Evolutionary conservation across 441 rosid species (phyloP).

Genomic region (Macaranga tanarius): DNA sequence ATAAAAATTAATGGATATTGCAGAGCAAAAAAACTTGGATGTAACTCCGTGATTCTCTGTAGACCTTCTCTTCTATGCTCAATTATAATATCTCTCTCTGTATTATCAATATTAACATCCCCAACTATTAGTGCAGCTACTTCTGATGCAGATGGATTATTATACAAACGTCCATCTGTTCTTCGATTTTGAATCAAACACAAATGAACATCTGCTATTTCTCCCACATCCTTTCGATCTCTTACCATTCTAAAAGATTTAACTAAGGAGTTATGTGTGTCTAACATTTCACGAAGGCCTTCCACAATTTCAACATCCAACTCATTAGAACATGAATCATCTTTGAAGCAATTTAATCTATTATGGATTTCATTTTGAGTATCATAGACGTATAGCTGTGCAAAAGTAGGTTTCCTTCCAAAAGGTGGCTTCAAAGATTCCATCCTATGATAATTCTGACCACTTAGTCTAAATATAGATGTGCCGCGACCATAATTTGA

Average conservation of each 20-base stretch:
- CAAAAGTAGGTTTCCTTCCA: not conserved
- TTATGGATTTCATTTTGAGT: not conserved
- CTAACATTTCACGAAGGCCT: conserved; percentile 12
- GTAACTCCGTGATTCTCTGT: too few species aligned
- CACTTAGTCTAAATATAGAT: not conserved
- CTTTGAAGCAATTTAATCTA: not conserved
- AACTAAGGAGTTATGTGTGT: conserved; percentile 6
- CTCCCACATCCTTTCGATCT: too few species aligned
- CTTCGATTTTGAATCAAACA: not conserved
- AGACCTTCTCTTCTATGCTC: too few species aligned
- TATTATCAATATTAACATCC: not conserved
- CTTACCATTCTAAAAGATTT: not conserved
- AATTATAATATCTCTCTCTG: too few species aligned
- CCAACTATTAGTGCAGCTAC: not conserved
- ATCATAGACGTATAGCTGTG: not conserved
- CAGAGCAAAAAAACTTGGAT: too few species aligned
- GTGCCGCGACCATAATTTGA: not conserved
- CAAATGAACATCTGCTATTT: not conserved
- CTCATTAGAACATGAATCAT: not conserved
- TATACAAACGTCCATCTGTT: not conserved
- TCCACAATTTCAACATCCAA: not conserved
- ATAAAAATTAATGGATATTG: too few species aligned
- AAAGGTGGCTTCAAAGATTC: not conserved
- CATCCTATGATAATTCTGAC: not conserved
- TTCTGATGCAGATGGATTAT: not conserved